Evolutionary conservation across 208 protist species (phyloP).

Genomic region (Porcisia hertigi): DNA sequence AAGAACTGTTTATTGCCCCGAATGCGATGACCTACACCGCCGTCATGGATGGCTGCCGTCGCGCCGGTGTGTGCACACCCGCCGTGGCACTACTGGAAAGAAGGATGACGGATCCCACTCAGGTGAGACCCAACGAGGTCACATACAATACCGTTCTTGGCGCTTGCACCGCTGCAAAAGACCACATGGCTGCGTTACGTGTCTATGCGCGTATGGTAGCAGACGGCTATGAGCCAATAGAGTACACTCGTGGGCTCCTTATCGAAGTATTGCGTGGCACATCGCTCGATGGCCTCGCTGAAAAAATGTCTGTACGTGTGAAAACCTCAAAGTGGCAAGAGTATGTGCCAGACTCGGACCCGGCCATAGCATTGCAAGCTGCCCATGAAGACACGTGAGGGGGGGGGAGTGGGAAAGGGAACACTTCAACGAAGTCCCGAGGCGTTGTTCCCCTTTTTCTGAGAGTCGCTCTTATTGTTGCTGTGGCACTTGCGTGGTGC

Average conservation of each 20-base stretch:
- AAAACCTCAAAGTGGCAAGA: conserved; percentile 36
- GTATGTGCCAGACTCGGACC: conserved; percentile 77
- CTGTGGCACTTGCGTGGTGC: too few relatives aligned
- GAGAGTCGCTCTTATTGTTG: background rate
- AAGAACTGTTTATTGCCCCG: conserved; percentile 78
- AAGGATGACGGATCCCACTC: conserved; percentile 50
- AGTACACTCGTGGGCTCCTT: conserved; percentile 69
- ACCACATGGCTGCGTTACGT: conserved; percentile 43
- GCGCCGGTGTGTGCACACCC: conserved; percentile 66
- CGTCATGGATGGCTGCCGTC: conserved; percentile 86
- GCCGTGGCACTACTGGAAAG: conserved; percentile 56
- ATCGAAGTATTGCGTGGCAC: conserved; percentile 54
- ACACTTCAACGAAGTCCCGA: background rate
- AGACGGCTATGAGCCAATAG: conserved; percentile 72
- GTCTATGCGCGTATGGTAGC: conserved; percentile 84
- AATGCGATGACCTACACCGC: conserved; percentile 90
- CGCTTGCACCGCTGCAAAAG: conserved; percentile 63
- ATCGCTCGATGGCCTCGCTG: conserved; percentile 58
- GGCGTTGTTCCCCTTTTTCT: background rate
- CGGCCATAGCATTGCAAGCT: conserved; percentile 62
- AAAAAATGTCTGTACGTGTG: conserved; percentile 62
- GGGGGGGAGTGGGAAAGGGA: background rate
- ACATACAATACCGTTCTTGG: conserved; percentile 88
- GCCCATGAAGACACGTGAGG: conserved; percentile 20
- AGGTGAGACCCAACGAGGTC: conserved; percentile 81